Percentiles rank a stretch among this genome's conserved stretches.
Conservation (phyloP, 345 rosid species). For the Psidium friedrichsthalianum region DNA sequence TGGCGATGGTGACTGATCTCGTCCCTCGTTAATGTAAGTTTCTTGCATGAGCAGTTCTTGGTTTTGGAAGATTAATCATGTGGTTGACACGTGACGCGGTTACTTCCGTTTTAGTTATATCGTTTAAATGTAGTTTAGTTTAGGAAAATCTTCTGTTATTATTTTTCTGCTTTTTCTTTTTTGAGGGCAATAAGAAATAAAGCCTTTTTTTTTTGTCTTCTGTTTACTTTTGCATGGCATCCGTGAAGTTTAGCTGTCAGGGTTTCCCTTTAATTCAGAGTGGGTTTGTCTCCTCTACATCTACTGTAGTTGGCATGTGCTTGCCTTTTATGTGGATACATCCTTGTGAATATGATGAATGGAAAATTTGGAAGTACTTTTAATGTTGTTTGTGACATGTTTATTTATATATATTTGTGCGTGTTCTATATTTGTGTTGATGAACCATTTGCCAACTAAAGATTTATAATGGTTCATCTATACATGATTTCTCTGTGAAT, state of each 20-base stretch:
- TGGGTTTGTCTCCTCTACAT: neutral
- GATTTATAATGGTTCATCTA: neutral
- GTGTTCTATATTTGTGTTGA: neutral
- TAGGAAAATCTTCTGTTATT: neutral
- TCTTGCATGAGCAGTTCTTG: neutral
- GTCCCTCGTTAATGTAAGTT: constrained; percentile 6
- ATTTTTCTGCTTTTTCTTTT: neutral
- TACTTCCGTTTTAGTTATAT: neutral
- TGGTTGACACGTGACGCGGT: neutral
- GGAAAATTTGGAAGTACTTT: neutral
- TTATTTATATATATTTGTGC: neutral
- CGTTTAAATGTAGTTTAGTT: neutral
- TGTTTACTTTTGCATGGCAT: neutral
- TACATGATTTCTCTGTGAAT: neutral
- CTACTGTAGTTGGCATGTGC: neutral
- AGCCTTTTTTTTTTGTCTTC: neutral
- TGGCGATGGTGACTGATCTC: neutral
- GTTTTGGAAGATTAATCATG: neutral
- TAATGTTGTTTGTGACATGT: neutral
- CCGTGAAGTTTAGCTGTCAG: neutral
- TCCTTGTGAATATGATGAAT: neutral
- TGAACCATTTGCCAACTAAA: neutral
- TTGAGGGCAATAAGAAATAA: neutral
- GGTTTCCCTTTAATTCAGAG: neutral
- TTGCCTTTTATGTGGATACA: neutral